Percentiles rank a stretch among this genome's conserved stretches.
Evolutionary conservation across 306 rosid genomes (phyloP).

Genomic region (Gastrolobium bilobum): DNA sequence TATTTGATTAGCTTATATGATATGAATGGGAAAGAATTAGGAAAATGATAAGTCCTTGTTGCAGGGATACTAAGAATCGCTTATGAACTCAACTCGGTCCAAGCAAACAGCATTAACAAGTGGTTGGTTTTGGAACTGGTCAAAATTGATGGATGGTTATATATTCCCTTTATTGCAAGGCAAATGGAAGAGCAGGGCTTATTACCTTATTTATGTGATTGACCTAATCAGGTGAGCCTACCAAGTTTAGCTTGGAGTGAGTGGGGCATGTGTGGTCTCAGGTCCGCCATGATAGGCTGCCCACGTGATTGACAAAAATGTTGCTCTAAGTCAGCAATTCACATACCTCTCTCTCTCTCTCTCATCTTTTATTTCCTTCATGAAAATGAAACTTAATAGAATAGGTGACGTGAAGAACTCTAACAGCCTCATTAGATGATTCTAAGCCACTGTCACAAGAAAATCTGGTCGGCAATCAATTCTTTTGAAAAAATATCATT

Average conservation of each 20-base stretch:
- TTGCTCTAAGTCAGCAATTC: conserved; percentile 73
- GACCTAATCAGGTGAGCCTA: conserved; percentile 74
- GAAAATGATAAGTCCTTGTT: conserved; percentile 48
- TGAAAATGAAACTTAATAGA: conserved; percentile 63
- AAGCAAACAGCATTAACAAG: conserved; percentile 47
- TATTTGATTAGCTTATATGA: conserved; percentile 14
- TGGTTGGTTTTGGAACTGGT: conserved; percentile 68
- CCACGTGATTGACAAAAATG: conserved; percentile 91
- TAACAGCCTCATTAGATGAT: conserved; percentile 59
- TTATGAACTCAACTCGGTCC: conserved; percentile 42
- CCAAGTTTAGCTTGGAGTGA: conserved; percentile 48
- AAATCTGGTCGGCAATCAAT: conserved; percentile 71
- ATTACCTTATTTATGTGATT: conserved; percentile 56
- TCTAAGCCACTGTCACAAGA: conserved; percentile 69
- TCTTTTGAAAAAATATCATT: not conserved
- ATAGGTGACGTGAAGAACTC: conserved; percentile 90
- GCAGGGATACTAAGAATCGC: conserved; percentile 73
- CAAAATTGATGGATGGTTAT: conserved; percentile 63
- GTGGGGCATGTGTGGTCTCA: conserved; percentile 68
- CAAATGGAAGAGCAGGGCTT: conserved; percentile 32
- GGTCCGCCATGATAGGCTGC: conserved; percentile 65
- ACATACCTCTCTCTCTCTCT: conserved; percentile 45
- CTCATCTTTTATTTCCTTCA: conserved; percentile 43
- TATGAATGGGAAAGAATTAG: conserved; percentile 31
- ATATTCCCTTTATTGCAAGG: conserved; percentile 58